phyloP scores from a whole-genome alignment of 164 flowering plant species.

The Sedum album region DNA sequence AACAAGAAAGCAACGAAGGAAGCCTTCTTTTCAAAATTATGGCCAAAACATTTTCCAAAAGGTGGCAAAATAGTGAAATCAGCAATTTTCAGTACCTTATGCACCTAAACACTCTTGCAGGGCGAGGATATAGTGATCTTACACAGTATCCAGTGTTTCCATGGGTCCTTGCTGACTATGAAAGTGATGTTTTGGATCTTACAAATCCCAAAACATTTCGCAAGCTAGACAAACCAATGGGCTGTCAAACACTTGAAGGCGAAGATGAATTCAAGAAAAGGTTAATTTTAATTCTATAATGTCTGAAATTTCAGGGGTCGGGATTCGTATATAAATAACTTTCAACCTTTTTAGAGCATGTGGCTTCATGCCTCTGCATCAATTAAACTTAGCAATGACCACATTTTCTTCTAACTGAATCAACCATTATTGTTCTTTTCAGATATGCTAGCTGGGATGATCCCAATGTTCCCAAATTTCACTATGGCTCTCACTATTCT shows the following conservation, averaged over 20 bases:
- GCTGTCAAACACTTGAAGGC: slow-evolving; percentile 95
- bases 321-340: neutral
- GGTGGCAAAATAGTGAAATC: slow-evolving; percentile 99
- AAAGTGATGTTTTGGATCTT: slow-evolving; percentile 72
- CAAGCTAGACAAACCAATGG: slow-evolving; percentile 94
- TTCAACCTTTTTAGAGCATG: too few species aligned
- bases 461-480: slow-evolving; percentile 98
- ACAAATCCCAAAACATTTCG: slow-evolving; percentile 74
- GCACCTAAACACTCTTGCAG: slow-evolving; percentile 98
- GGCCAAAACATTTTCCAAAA: slow-evolving; percentile 97
- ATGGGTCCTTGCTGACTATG: slow-evolving; percentile 98
- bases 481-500: slow-evolving; percentile 99
- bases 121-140: slow-evolving; percentile 98
- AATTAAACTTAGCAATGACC: neutral
- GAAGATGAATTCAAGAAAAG: slow-evolving; percentile 96
- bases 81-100: slow-evolving; percentile 98
- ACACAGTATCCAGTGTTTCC: slow-evolving; percentile 99
- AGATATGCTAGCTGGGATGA: slow-evolving; percentile 99
- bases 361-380: neutral
- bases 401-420: neutral
- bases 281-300: slow-evolving; percentile 22
- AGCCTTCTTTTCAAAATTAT: slow-evolving; percentile 81
- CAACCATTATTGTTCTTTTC: slow-evolving; percentile 11
- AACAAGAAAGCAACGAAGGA: slow-evolving; percentile 90
- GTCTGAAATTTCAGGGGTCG: neutral